Evolutionary conservation across 305 asterid genomes (phyloP), one percentile per base, ranked within the genome.

Genomic region (Fraxinus ornus): DNA sequence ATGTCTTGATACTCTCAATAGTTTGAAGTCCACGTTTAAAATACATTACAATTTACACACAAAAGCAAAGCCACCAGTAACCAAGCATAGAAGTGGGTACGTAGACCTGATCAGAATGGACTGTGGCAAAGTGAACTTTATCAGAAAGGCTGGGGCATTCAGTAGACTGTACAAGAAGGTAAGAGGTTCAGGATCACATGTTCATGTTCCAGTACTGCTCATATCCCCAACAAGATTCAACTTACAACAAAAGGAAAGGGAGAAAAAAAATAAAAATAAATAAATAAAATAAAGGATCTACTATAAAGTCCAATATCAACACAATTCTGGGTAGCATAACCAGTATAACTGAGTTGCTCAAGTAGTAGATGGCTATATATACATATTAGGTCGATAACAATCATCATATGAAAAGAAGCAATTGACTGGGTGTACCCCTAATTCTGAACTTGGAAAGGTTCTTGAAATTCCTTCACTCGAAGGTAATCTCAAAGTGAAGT

Each of bases 361-460:
- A 30, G 75, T 70, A 82, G 75, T 79, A 85, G 55, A 78, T 5
- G 19, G 28, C 89, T 91, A 94, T 77, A 90, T 86, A 78, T 86
- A 84, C 85, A 87, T 80, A 82, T 87, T 84, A 74, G 88, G 90
- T 83, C 91, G 83, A 17, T 80, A 35, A n/a, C 73, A 88, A 84
- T 89, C 82, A 70, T 85, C 89, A n/a, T 90, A 81, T 21, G 79
- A 86, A 77, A 90, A 78, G 78, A 89, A 78, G 19, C 81, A 88
- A 82, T 88, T 80, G 35, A 79, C 68, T 15, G 91, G 88, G 81
- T 92, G 90, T 75, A 84, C 73, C 79, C 88, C 87, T 49, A 83
- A 66, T 60, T 86, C 93, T 30, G 89, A 78, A 73, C 82, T 83
- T 1, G 86, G 81, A 52, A 80, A 76, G 78, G 87, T 76, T 85